phyloP scores from a whole-genome alignment of 1,139 yeast genomes.

The Nakaseomyces nivariensis region DNA sequence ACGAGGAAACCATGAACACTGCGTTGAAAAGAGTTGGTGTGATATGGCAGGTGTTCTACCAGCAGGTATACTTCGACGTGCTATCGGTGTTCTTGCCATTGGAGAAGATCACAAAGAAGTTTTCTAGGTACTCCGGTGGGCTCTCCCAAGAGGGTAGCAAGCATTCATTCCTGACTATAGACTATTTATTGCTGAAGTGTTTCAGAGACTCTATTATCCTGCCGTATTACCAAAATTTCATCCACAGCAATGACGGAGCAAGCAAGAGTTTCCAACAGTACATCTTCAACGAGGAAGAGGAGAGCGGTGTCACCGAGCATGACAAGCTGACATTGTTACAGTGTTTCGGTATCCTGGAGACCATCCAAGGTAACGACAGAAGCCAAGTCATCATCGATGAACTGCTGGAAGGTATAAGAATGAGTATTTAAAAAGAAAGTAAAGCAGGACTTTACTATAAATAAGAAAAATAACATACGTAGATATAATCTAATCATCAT shows the following conservation, averaged over 20 bases:
- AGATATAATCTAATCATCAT: neutral
- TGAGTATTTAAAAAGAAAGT: conserved; percentile 14
- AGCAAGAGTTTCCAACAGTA: conserved; percentile 19
- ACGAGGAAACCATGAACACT: conserved; percentile 18
- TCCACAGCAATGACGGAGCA: conserved; percentile 21
- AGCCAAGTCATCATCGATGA: conserved; percentile 42
- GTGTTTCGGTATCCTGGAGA: conserved; percentile 45
- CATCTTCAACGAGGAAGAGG: conserved; percentile 23
- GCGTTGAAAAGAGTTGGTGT: conserved; percentile 29
- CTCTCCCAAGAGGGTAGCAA: conserved; percentile 29
- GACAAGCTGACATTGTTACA: conserved; percentile 37
- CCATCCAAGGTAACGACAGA: conserved; percentile 40
- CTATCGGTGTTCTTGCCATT: conserved; percentile 51
- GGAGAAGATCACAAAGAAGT: conserved; percentile 28
- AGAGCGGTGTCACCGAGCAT: conserved; percentile 19
- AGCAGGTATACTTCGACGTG: conserved; percentile 42
- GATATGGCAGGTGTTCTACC: conserved; percentile 46
- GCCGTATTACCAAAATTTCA: conserved; percentile 34
- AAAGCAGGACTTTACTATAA: neutral
- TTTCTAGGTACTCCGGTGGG: conserved; percentile 18
- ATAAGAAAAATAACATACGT: neutral
- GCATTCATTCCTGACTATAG: conserved; percentile 27
- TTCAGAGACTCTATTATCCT: conserved; percentile 40
- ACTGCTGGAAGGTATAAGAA: conserved; percentile 26
- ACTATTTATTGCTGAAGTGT: conserved; percentile 29